Conservation (phyloP, 306 rosid species). For the Medicago ruthenica region DNA sequence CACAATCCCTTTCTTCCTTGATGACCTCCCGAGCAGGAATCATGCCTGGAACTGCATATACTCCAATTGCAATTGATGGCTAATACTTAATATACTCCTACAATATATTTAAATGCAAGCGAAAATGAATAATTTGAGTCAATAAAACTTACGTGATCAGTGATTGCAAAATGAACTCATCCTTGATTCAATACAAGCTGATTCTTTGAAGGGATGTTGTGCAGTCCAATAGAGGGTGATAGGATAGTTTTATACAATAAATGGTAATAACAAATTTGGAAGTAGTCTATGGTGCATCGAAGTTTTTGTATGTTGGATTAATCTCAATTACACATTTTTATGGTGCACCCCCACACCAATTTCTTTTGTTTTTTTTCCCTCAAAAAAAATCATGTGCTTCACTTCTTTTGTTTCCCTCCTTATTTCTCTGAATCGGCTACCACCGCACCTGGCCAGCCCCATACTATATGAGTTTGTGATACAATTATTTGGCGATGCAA, state of each 20-base stretch:
- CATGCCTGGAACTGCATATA: neutral
- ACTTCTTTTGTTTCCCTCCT: neutral
- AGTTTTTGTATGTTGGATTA: neutral
- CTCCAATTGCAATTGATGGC: neutral
- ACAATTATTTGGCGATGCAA: too few relatives aligned
- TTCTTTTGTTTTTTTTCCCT: too few relatives aligned
- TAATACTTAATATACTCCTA: slow-evolving; percentile 5
- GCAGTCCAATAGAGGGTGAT: neutral
- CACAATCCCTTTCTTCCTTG: slow-evolving; percentile 91
- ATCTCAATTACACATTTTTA: neutral
- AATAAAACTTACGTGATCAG: slow-evolving; percentile 27
- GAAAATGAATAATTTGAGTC: slow-evolving; percentile 26
- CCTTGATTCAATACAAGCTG: slow-evolving; percentile 16
- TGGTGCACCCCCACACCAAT: neutral
- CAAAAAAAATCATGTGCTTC: neutral
- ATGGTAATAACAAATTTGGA: neutral
- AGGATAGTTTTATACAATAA: slow-evolving; percentile 5
- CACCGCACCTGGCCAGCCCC: neutral
- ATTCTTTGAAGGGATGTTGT: slow-evolving; percentile 5
- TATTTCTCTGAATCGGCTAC: neutral
- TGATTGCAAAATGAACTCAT: slow-evolving; percentile 30
- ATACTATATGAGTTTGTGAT: too few relatives aligned
- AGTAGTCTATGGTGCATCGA: slow-evolving; percentile 2
- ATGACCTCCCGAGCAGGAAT: slow-evolving; percentile 26
- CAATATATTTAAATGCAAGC: slow-evolving; percentile 4